Conservation (phyloP, 179 eudicot species). For the Silene coronaria region DNA sequence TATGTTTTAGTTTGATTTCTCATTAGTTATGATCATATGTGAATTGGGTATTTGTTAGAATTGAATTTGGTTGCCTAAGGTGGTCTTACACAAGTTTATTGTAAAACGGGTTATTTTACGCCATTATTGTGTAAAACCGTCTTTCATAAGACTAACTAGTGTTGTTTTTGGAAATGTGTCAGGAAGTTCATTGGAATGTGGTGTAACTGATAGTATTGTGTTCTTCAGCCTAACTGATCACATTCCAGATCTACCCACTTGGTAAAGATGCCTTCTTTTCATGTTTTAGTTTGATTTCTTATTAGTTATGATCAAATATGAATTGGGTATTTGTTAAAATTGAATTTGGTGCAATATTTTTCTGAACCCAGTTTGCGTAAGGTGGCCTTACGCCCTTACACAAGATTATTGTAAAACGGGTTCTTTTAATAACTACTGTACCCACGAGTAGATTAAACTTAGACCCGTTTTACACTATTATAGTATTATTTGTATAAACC, state of each 20-base stretch:
- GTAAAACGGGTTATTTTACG: too few relatives aligned
- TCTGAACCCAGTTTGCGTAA: neutral
- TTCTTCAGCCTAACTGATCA: constrained; percentile 6
- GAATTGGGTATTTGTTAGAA: neutral
- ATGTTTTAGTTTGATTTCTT: neutral
- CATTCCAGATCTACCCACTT: constrained; percentile 5
- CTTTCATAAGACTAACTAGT: too few relatives aligned
- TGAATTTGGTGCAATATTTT: neutral
- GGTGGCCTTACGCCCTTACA: too few relatives aligned
- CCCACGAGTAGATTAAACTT: too few relatives aligned
- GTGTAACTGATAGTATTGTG: neutral
- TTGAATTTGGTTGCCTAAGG: neutral
- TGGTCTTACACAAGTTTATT: too few relatives aligned
- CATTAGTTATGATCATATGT: neutral
- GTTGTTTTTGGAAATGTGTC: neutral
- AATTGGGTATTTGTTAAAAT: constrained; percentile 1
- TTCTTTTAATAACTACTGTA: too few relatives aligned
- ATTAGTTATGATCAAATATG: neutral
- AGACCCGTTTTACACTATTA: too few relatives aligned
- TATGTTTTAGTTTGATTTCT: neutral
- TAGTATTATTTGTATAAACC: too few relatives aligned
- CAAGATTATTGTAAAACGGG: too few relatives aligned
- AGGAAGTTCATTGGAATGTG: constrained; percentile 12
- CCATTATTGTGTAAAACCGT: too few relatives aligned
- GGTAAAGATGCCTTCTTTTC: neutral